Conservation (phyloP, 257 asterid genomes). For the Paulownia fortunei region DNA sequence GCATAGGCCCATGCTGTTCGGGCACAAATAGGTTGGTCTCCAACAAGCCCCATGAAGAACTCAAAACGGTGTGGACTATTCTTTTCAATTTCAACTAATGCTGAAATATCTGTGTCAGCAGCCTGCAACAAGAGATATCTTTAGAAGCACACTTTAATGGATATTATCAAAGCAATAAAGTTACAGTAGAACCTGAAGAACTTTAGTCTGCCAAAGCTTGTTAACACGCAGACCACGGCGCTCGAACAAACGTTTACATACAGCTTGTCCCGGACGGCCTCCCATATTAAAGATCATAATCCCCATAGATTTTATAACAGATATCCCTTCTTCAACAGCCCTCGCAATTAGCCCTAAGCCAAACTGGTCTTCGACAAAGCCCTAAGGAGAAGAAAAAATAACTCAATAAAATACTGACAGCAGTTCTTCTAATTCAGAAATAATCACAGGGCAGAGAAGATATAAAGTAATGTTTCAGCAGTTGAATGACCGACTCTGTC, state of each 20-base stretch:
- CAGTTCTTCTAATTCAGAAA: slow-evolving; percentile 22
- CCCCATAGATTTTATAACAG: slow-evolving; percentile 94
- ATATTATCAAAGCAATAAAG: slow-evolving; percentile 17
- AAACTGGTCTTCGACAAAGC: slow-evolving; percentile 99
- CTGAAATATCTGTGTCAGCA: slow-evolving; percentile 97
- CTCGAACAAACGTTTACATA: slow-evolving; percentile 94
- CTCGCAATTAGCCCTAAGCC: slow-evolving; percentile 98
- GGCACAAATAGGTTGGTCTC: slow-evolving; percentile 96
- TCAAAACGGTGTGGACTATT: slow-evolving; percentile 97
- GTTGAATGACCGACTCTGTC: slow-evolving; percentile 16
- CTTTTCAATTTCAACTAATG: slow-evolving; percentile 96
- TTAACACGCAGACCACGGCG: slow-evolving; percentile 92
- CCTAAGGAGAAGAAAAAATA: slow-evolving; percentile 49
- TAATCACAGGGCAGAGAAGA: slow-evolving; percentile 20
- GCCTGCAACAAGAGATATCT: slow-evolving; percentile 72
- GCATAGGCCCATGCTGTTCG: slow-evolving; percentile 99
- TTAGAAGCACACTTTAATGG: slow-evolving; percentile 28
- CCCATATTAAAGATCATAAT: slow-evolving; percentile 99
- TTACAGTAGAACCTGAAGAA: slow-evolving; percentile 76
- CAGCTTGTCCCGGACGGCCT: slow-evolving; percentile 99
- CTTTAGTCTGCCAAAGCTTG: slow-evolving; percentile 99
- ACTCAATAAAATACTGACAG: slow-evolving; percentile 10
- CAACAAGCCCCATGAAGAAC: slow-evolving; percentile 99
- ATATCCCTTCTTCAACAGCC: slow-evolving; percentile 99
- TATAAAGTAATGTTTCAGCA: slow-evolving; percentile 24